Base-by-base conservation (phyloP, 2,329 filamentous ascomycete species). In the Colletotrichum brevisporum region DNA sequence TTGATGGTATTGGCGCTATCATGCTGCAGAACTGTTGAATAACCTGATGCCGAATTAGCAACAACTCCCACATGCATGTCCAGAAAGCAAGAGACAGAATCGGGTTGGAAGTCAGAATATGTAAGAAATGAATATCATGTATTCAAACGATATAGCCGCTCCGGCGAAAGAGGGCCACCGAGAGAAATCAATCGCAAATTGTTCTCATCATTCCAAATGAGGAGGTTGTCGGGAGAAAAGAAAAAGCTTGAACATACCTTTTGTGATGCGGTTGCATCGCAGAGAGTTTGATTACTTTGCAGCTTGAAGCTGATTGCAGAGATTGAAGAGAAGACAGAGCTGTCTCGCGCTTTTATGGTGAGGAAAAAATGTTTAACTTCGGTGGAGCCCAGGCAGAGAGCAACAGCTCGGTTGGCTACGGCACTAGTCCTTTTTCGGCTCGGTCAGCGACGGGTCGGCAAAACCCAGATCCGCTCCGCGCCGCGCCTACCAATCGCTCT, bases 171-270 rank as follows among this genome's bases (percentile, higher is more conserved):
- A 90, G 92, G 85, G 87, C 94, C 94, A 95, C 90, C 90, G 85
- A 82, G 82, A 82, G 84, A 86, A 88, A 92, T 98, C 94, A 97
- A 95, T 95, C 94, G 95, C 94, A 98, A 98, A 98, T 97, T 97
- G 94, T 81, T 93, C 86, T 92, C 94, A 97, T 97, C 95, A 93
- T 92, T 74, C 75, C 75, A 79, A 72, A 68, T 67, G 48, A 63
- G 60, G 26, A 36, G 51, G 69, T 67, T 51, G 36, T 13, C 53
- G 51, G 5, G 63, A 66, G 55, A 64, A 61, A 39, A 71, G 60
- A 66, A 60, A 36, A 71, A 36, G 31, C 60, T 18, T 31, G 45
- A 45, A 73, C 73, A 71, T 74, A 76, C 73, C 76, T 75, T 70
- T 69, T 58, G 6, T 26, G 36, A 12, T 12, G 3, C 9, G 16